Conservation (phyloP, 2,329 filamentous ascomycete species). For the Ramularia endophylla region DNA sequence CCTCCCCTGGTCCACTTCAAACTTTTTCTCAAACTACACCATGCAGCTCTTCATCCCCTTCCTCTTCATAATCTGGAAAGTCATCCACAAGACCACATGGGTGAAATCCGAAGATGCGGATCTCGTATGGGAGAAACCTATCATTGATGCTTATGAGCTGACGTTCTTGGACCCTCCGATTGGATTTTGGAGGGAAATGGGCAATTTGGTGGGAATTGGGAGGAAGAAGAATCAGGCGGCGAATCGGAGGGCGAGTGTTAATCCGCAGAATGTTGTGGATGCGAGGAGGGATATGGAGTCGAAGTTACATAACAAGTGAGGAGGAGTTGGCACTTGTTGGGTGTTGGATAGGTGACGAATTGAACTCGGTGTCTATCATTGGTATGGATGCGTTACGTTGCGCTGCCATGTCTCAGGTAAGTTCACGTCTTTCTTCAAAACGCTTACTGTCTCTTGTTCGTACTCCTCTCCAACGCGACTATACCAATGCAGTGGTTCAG, state of each 20-base stretch:
- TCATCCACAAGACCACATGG: slow-evolving; percentile 53
- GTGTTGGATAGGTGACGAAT: no score
- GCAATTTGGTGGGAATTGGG: slow-evolving; percentile 36
- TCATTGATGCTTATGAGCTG: slow-evolving; percentile 53
- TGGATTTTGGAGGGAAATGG: slow-evolving; percentile 51
- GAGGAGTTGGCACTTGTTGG: no score
- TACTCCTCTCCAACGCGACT: no score
- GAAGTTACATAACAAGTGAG: slow-evolving; percentile 4
- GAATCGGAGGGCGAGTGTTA: slow-evolving; percentile 10
- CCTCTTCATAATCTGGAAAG: slow-evolving; percentile 49
- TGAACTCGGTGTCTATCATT: no score
- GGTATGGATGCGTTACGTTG: no score
- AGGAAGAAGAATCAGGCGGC: slow-evolving; percentile 10
- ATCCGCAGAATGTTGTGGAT: slow-evolving; percentile 9
- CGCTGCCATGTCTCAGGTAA: no score
- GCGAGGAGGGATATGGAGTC: slow-evolving; percentile 8
- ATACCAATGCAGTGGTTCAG: no score
- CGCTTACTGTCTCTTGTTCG: no score
- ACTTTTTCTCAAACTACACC: slow-evolving; percentile 47
- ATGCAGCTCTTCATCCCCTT: slow-evolving; percentile 22
- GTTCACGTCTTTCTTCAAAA: no score
- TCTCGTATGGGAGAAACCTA: slow-evolving; percentile 54
- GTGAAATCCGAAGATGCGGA: slow-evolving; percentile 52
- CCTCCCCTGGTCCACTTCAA: slow-evolving; percentile 40
- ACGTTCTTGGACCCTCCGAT: slow-evolving; percentile 43